A percentile compares a stretch with the other conserved stretches of the same genome.
Conservation (phyloP, 192 early-diverging fungal species). For the Geranomyces variabilis region DNA sequence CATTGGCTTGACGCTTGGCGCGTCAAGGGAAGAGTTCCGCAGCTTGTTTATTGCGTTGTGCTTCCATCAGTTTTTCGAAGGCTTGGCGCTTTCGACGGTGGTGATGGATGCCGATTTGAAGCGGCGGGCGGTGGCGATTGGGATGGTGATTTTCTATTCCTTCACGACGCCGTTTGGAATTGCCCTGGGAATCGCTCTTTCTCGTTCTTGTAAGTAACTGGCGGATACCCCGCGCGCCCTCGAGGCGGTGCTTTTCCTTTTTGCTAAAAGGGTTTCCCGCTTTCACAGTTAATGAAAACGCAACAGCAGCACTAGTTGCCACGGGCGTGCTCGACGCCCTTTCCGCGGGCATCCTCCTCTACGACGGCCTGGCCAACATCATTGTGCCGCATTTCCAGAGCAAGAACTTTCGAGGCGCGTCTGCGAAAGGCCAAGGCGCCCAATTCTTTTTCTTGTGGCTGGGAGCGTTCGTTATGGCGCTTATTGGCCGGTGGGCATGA, state of each 20-base stretch:
- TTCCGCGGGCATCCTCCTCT: slow-evolving; percentile 81
- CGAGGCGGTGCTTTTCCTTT: background rate
- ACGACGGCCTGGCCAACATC: slow-evolving; percentile 55
- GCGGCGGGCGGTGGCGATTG: background rate
- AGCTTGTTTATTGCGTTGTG: slow-evolving; percentile 48
- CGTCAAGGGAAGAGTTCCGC: slow-evolving; percentile 33
- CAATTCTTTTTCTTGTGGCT: slow-evolving; percentile 68
- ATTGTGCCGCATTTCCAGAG: slow-evolving; percentile 27
- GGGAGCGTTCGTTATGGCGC: slow-evolving; percentile 77
- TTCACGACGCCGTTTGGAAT: slow-evolving; percentile 81
- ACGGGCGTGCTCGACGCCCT: slow-evolving; percentile 80
- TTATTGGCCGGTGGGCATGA: slow-evolving; percentile 79
- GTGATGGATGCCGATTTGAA: slow-evolving; percentile 29
- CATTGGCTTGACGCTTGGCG: slow-evolving; percentile 52
- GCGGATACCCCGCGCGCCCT: background rate
- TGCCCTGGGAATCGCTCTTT: slow-evolving; percentile 74
- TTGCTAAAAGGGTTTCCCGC: background rate
- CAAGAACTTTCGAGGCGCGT: slow-evolving; percentile 45
- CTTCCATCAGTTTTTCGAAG: slow-evolving; percentile 58
- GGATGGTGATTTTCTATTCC: slow-evolving; percentile 46
- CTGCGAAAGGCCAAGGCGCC: slow-evolving; percentile 36
- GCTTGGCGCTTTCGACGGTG: slow-evolving; percentile 42
- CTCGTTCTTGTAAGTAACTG: slow-evolving; percentile 39
- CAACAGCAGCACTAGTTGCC: slow-evolving; percentile 57
- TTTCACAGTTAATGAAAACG: slow-evolving; percentile 46